phyloP scores from a whole-genome alignment of 257 asterid species.

The Forsythia viridissima region DNA sequence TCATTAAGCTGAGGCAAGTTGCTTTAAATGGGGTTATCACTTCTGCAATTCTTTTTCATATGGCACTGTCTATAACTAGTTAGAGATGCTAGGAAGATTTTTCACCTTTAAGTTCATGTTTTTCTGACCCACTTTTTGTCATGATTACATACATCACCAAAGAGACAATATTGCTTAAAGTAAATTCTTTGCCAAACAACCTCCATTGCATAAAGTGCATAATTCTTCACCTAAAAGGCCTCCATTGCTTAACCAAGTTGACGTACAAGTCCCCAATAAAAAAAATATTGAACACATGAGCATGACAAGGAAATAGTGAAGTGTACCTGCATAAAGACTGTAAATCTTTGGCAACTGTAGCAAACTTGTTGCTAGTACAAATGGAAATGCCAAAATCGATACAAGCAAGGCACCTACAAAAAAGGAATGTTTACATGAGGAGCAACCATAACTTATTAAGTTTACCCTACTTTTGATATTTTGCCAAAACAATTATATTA shows the following conservation, averaged over 20 bases:
- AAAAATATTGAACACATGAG: neutral
- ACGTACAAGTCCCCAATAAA: neutral
- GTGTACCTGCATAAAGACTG: constrained; percentile 72
- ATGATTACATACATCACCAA: neutral
- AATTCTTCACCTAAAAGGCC: neutral
- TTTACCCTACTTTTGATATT: neutral
- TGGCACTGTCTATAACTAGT: neutral
- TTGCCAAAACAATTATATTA: neutral
- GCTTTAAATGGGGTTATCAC: neutral
- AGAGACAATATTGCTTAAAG: neutral
- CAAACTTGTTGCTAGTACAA: constrained; percentile 54
- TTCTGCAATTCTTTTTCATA: neutral
- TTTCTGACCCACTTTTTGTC: neutral
- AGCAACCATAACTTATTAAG: constrained; percentile 10
- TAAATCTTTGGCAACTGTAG: constrained; percentile 76
- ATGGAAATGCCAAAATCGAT: constrained; percentile 79
- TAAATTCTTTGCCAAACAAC: neutral
- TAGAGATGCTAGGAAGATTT: neutral
- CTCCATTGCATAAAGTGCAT: neutral
- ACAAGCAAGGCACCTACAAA: constrained; percentile 71
- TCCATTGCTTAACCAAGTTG: neutral
- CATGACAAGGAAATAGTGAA: neutral
- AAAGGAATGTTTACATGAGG: constrained; percentile 10
- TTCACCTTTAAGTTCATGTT: neutral
- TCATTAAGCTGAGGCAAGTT: neutral